These are phyloP conservation scores for Wallacemonas rigidus DNA, from an alignment of 208 protist species.

Conservation along the genomic window DNA sequence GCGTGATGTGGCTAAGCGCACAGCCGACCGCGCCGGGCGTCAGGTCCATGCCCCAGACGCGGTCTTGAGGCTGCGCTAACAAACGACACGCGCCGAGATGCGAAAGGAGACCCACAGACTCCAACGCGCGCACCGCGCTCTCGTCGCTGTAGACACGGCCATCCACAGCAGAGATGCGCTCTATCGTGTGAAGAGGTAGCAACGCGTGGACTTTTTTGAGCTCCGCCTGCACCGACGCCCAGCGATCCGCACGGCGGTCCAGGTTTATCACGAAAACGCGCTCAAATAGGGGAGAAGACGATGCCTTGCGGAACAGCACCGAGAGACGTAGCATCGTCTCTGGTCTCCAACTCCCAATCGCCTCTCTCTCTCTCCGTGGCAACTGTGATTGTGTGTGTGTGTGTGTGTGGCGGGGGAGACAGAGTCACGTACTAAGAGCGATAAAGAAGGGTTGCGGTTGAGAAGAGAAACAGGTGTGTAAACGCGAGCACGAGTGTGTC, in stretches of 20 bases:
- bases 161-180: slow-evolving; percentile 66
- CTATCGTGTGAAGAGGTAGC: slow-evolving; percentile 21
- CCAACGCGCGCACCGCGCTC: slow-evolving; percentile 26
- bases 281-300: slow-evolving; percentile 17
- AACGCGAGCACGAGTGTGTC: too few relatives aligned
- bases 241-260: slow-evolving; percentile 64
- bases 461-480: too few relatives aligned
- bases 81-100: slow-evolving; percentile 55
- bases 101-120: slow-evolving; percentile 57
- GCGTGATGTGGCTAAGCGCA: slow-evolving; percentile 68
- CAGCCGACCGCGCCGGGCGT: slow-evolving; percentile 79
- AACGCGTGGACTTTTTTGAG: slow-evolving; percentile 35
- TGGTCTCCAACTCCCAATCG: neutral
- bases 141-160: slow-evolving; percentile 20
- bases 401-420: too few relatives aligned
- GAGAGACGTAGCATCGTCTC: neutral
- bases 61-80: slow-evolving; percentile 30
- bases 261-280: slow-evolving; percentile 78
- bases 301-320: neutral
- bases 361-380: neutral
- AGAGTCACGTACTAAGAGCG: too few relatives aligned
- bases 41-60: slow-evolving; percentile 89
- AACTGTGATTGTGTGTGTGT: too few relatives aligned
- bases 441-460: too few relatives aligned
- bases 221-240: slow-evolving; percentile 41